Conservation (phyloP, 805 yeast species). For the Kodamaea kakaduensis region DNA sequence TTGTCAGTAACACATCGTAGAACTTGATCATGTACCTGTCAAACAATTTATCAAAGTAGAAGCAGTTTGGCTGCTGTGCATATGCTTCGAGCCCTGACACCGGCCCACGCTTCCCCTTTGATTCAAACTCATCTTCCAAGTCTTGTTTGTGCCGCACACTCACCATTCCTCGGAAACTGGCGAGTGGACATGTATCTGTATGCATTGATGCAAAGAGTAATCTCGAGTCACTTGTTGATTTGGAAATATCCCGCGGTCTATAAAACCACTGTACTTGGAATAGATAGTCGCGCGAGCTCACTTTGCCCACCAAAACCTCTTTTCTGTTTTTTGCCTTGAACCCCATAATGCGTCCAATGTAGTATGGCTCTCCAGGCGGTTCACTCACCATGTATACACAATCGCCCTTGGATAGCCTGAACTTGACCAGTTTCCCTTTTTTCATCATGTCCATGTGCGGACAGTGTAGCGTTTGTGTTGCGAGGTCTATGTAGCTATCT, state of each 20-base stretch:
- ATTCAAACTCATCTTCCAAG: conserved; percentile 42
- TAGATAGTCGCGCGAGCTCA: conserved; percentile 40
- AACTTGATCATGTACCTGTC: conserved; percentile 82
- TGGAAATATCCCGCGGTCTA: conserved; percentile 79
- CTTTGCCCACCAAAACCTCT: no score
- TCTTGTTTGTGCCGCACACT: conserved; percentile 66
- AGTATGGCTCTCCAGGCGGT: conserved; percentile 93
- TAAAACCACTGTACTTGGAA: conserved; percentile 88
- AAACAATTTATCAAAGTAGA: conserved; percentile 81
- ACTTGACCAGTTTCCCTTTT: conserved; percentile 15
- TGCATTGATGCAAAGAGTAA: conserved; percentile 81
- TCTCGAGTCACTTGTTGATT: conserved; percentile 65
- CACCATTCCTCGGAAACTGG: conserved; percentile 71
- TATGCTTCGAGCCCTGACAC: conserved; percentile 41
- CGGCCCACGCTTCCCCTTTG: conserved; percentile 1
- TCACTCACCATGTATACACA: conserved; percentile 81
- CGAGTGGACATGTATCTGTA: conserved; percentile 74
- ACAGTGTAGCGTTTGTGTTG: conserved; percentile 34
- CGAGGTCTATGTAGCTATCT: conserved; percentile 39
- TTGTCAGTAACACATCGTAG: conserved; percentile 71
- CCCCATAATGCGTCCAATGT: conserved; percentile 79
- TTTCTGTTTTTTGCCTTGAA: conserved; percentile 37
- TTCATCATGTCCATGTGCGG: conserved; percentile 25
- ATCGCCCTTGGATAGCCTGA: conserved; percentile 50
- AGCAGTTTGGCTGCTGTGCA: conserved; percentile 58